Conservation (phyloP, 2,329 filamentous ascomycete genomes). For the Zymoseptoria pseudotritici region DNA sequence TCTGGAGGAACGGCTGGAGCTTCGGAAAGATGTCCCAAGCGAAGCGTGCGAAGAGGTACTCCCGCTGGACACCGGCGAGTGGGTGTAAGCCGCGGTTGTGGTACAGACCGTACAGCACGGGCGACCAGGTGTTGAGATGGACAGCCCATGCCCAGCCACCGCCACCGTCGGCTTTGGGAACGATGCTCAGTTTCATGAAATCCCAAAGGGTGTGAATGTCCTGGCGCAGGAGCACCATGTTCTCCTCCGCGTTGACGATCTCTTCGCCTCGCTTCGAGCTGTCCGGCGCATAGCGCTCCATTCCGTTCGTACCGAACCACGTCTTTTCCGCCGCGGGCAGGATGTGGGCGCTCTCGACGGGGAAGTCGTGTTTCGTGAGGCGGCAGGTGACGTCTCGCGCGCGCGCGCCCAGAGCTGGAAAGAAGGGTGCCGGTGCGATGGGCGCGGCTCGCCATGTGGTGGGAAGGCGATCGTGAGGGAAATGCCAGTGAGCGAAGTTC, state of each 20-base stretch:
- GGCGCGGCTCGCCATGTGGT: conserved; percentile 4
- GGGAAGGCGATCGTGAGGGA: conserved; percentile 15
- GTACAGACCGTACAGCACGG: conserved; percentile 7
- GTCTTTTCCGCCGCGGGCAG: conserved; percentile 14
- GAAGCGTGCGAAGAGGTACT: conserved; percentile 10
- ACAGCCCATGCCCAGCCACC: neutral
- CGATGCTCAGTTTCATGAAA: conserved; percentile 14
- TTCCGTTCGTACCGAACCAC: conserved; percentile 20
- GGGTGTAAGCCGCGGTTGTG: conserved; percentile 11
- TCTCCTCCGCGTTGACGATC: conserved; percentile 12
- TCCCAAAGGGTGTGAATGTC: conserved; percentile 20
- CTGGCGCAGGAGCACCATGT: conserved; percentile 16
- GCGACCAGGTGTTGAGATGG: neutral
- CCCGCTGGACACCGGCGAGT: conserved; percentile 11
- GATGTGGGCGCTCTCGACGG: conserved; percentile 18
- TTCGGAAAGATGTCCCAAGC: conserved; percentile 10
- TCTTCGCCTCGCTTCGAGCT: conserved; percentile 3
- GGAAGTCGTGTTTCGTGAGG: conserved; percentile 16
- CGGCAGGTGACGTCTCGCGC: conserved; percentile 11
- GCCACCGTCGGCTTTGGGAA: conserved; percentile 10
- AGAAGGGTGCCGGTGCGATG: neutral
- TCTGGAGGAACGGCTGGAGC: conserved; percentile 25
- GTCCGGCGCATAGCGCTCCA: conserved; percentile 14
- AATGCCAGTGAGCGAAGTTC: conserved; percentile 16
- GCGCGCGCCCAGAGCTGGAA: too few species aligned